Evolutionary conservation across 2,329 filamentous ascomycete genomes (phyloP), one percentile per base, ranked within the genome.

Genomic region (Ophiocordyceps camponoti-leonardi): DNA sequence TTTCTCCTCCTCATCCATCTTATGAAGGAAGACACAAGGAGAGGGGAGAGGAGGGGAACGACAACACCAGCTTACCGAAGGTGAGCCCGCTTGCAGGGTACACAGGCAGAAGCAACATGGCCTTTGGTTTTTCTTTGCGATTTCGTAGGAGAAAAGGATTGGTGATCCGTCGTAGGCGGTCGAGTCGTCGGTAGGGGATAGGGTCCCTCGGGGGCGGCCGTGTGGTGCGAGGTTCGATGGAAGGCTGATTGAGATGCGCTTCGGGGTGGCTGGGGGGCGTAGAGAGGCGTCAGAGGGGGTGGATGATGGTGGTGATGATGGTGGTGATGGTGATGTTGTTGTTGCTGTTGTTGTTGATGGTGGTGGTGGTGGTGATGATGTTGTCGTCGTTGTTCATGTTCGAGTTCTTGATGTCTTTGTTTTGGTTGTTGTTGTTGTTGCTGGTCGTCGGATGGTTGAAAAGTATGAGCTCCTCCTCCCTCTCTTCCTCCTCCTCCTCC

Each of bases 51-150:
- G 18, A 6, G 39, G 13, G 12, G 6, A 6, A 3, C 6, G 14
- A 12, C 30, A n/a, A 23, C 10, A 28, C 33, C 12, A 12, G 53
- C 67, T 58, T 64, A 79, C 75, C 77, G 71, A 51, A 92, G 71
- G 72, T 92, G 85, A 35, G 85, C 85, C 61, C 78, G 79, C 60
- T 90, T 90, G 66, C 85, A 92, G 49, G 86, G 86, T 52, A 90
- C 80, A 59, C 85, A 92, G 23, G 85, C 85, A 33, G 83, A 88
- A 44, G 83, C 83, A 45, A 90, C 85, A 65, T 92, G 85, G 14
- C 83, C 82, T 58, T 86, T 86, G 6, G 81, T 79, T 59, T 81
- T 82, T 52, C 78, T 69, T 50, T 79, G 75, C 7, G 74, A 67
- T 53, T 77, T 80, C 2, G 76, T 73, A 37, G 76, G 77, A 12